Evolutionary conservation across 176 grass and related monocot genomes (phyloP).

Genomic region (Cenchrus americanus): DNA sequence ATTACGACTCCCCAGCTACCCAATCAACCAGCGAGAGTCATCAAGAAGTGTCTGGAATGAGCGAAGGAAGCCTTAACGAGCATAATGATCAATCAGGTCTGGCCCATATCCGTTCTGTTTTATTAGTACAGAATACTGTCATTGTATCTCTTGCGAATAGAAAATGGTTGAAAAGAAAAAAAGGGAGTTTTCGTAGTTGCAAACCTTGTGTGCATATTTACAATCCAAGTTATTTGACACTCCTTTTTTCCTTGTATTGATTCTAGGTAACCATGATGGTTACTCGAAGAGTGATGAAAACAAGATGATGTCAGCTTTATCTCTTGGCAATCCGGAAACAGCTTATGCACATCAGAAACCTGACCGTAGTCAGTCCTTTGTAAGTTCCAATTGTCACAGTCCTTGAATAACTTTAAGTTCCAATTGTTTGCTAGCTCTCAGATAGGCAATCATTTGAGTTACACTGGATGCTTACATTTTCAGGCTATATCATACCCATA

Average conservation of each 20-base stretch:
- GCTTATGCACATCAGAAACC: slow-evolving; percentile 56
- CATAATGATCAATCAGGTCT: slow-evolving; percentile 66
- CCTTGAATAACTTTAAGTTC: slow-evolving; percentile 13
- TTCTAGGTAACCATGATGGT: slow-evolving; percentile 53
- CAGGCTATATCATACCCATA: slow-evolving; percentile 87
- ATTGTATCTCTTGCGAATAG: slow-evolving; percentile 20
- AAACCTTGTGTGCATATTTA: slow-evolving; percentile 5
- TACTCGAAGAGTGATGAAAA: slow-evolving; percentile 62
- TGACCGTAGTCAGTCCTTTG: slow-evolving; percentile 66
- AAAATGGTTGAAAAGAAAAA: background rate
- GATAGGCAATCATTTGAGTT: slow-evolving; percentile 32
- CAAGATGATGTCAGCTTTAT: slow-evolving; percentile 77
- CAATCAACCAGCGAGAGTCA: slow-evolving; percentile 66
- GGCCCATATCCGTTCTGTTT: slow-evolving; percentile 10
- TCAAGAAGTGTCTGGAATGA: slow-evolving; percentile 72
- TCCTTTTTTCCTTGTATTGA: slow-evolving; percentile 28
- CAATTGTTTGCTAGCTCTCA: slow-evolving; percentile 31
- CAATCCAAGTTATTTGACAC: slow-evolving; percentile 12
- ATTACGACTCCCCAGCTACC: slow-evolving; percentile 57
- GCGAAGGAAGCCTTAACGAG: slow-evolving; percentile 61
- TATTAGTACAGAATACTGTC: slow-evolving; percentile 25
- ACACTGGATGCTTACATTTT: slow-evolving; percentile 42
- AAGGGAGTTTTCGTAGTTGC: background rate
- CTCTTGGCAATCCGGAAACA: slow-evolving; percentile 61
- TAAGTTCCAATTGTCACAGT: slow-evolving; percentile 45